Conservation (phyloP, 371 early-diverging fungal species). For the Lichtheimia hyalospora region DNA sequence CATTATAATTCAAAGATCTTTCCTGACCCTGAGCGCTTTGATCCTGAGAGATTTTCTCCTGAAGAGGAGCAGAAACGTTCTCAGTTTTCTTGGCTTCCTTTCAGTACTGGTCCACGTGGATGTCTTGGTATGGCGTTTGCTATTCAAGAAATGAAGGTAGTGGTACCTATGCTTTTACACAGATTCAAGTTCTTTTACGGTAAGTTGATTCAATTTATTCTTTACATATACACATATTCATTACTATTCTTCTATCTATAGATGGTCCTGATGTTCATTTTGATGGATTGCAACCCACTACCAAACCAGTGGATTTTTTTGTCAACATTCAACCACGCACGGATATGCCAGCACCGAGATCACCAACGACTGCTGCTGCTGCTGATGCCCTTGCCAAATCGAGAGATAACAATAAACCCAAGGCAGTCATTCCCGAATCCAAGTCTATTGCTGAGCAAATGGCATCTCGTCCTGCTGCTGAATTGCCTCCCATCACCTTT, state of each 20-base stretch:
- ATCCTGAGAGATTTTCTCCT: constrained; percentile 58
- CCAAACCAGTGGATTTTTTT: constrained; percentile 35
- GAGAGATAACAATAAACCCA: background rate
- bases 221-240: background rate
- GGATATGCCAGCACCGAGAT: constrained; percentile 36
- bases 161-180: constrained; percentile 47
- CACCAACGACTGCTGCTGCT: constrained; percentile 2
- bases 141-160: constrained; percentile 59
- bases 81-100: constrained; percentile 57
- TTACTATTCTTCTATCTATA: background rate
- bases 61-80: constrained; percentile 56
- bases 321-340: constrained; percentile 39
- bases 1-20: constrained; percentile 50
- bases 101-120: constrained; percentile 47
- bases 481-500: constrained; percentile 43
- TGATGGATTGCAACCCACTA: constrained; percentile 36
- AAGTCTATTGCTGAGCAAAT: background rate
- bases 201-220: constrained; percentile 4
- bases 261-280: constrained; percentile 37
- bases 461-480: constrained; percentile 2
- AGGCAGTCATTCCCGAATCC: background rate
- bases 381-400: background rate
- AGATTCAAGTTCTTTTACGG: constrained; percentile 41
- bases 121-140: constrained; percentile 58
- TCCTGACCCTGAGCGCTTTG: constrained; percentile 44